Conservation (phyloP, 164 flowering plant species). For the Houttuynia cordata region DNA sequence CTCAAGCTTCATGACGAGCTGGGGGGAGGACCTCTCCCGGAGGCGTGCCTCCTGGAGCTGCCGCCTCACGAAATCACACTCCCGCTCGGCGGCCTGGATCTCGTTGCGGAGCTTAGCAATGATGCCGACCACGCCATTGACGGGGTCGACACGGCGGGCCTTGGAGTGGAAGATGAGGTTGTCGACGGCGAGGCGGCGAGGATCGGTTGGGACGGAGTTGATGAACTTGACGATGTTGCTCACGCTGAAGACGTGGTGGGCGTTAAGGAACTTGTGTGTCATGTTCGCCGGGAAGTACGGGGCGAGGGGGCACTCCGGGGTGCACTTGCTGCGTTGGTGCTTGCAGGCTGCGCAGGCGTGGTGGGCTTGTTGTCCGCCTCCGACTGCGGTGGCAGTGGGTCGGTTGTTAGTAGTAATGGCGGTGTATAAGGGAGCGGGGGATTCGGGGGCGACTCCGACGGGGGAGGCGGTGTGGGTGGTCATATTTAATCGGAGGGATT, state of each 20-base stretch:
- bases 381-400: too few species aligned
- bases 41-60: not conserved
- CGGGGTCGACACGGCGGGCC: conserved; percentile 14
- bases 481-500: not conserved
- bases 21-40: not conserved
- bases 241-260: conserved; percentile 24
- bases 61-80: not conserved
- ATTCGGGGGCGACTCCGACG: not conserved
- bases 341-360: conserved; percentile 41
- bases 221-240: conserved; percentile 21
- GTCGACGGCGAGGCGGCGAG: conserved; percentile 9
- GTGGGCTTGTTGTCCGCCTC: not conserved
- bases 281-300: conserved; percentile 23
- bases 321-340: conserved; percentile 27
- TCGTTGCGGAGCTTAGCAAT: not conserved
- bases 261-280: conserved; percentile 13
- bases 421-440: not conserved
- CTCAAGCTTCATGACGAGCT: not conserved
- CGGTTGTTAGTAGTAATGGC: not conserved
- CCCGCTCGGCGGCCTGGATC: not conserved
- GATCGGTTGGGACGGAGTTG: not conserved
- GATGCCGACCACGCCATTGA: not conserved
- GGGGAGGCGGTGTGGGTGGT: not conserved
- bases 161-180: conserved; percentile 17
- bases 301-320: conserved; percentile 16